These are phyloP conservation scores for Trichocomaceae sp. DNA, from an alignment of 2,329 filamentous ascomycete species.

Conservation along the genomic window DNA sequence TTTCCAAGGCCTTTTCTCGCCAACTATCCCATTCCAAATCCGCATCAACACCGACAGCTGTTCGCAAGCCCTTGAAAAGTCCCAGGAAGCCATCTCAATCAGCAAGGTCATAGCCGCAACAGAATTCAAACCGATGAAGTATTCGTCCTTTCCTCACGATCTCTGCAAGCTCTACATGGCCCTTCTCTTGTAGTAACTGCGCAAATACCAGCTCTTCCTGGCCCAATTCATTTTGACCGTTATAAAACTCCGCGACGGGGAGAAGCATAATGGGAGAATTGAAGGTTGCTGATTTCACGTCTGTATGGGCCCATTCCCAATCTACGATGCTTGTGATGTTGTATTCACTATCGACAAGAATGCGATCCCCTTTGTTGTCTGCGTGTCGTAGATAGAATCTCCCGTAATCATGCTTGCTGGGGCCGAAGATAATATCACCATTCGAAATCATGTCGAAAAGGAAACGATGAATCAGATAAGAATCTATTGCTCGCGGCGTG, in stretches of 20 bases:
- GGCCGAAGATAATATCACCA: conserved; percentile 5
- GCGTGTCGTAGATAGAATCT: conserved; percentile 43
- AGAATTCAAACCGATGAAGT: conserved; percentile 38
- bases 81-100: conserved; percentile 42
- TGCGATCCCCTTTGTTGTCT: conserved; percentile 47
- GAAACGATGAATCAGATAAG: conserved; percentile 40
- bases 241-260: conserved; percentile 38
- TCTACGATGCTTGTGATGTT: conserved; percentile 47
- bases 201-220: conserved; percentile 38
- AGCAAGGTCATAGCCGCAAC: conserved; percentile 37
- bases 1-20: conserved; percentile 31
- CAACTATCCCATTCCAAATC: conserved; percentile 36
- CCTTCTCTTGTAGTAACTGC: conserved; percentile 28
- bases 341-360: conserved; percentile 42
- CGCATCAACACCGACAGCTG: conserved; percentile 27
- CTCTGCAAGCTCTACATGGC: conserved; percentile 29
- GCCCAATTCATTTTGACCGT: conserved; percentile 28
- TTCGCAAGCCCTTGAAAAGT: conserved; percentile 36
- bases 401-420: conserved; percentile 18
- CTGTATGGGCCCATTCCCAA: conserved; percentile 38
- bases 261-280: conserved; percentile 39
- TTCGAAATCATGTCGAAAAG: conserved; percentile 31
- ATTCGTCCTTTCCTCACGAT: conserved; percentile 34
- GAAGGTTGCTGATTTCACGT: conserved; percentile 34
- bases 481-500: conserved; percentile 26